These are phyloP conservation scores for Globisporangium sylvaticum DNA, from an alignment of 352 stramenopile species.

Conservation along the genomic window DNA sequence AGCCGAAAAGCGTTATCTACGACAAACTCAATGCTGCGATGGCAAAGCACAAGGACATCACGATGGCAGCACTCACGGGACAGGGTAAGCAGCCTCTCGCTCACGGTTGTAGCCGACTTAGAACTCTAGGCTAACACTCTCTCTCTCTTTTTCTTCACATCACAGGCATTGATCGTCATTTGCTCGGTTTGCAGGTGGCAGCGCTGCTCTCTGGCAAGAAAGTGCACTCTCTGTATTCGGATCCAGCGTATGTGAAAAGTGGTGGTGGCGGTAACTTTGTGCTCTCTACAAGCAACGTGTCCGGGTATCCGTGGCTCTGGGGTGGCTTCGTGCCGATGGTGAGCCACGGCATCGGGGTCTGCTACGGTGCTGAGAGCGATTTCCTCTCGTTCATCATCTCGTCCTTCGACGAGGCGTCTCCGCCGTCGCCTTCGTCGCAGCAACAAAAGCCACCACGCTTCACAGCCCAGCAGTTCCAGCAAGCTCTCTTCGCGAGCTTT, in stretches of 20 bases:
- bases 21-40: constrained; percentile 79
- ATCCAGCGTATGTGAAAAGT: constrained; percentile 77
- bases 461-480: constrained; percentile 39
- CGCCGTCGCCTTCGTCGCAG: constrained; percentile 6
- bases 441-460: constrained; percentile 21
- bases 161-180: constrained; percentile 85
- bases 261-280: constrained; percentile 89
- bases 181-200: constrained; percentile 90
- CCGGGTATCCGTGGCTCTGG: constrained; percentile 93
- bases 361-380: constrained; percentile 90
- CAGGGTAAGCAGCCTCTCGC: too few relatives aligned
- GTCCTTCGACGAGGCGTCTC: constrained; percentile 52
- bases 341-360: constrained; percentile 90
- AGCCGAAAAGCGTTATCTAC: constrained; percentile 29
- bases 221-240: constrained; percentile 75
- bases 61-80: constrained; percentile 58
- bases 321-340: constrained; percentile 91
- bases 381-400: constrained; percentile 92
- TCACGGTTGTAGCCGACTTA: too few relatives aligned
- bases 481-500: constrained; percentile 46
- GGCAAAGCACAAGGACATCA: constrained; percentile 84
- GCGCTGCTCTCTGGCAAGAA: constrained; percentile 66
- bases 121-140: too few relatives aligned
- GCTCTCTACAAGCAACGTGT: constrained; percentile 94
- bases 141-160: not conserved